These are phyloP conservation scores for Ogataea haglerorum DNA, from an alignment of 805 yeast species.

Conservation along the genomic window DNA sequence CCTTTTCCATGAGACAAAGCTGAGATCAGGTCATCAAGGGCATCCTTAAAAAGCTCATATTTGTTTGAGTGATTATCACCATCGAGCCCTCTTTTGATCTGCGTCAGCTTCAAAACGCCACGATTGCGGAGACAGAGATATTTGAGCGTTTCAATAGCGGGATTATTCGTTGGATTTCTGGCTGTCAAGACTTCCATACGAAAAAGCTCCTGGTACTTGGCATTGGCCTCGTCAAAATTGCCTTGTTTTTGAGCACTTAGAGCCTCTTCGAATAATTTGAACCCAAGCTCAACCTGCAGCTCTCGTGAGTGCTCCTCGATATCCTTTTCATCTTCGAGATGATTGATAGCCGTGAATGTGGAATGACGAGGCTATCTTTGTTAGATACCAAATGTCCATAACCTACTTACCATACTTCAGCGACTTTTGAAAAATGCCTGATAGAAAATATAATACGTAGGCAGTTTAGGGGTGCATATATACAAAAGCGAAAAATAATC, in stretches of 20 bases:
- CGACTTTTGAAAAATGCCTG: slow-evolving; percentile 5
- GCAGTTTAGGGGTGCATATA: background rate
- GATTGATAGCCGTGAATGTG: slow-evolving; percentile 74
- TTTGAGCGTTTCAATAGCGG: slow-evolving; percentile 68
- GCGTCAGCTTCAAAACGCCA: slow-evolving; percentile 62
- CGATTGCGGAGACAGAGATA: slow-evolving; percentile 79
- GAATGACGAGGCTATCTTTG: slow-evolving; percentile 38
- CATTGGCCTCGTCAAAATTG: slow-evolving; percentile 47
- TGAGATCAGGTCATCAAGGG: slow-evolving; percentile 60
- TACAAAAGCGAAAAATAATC: slow-evolving; percentile 4
- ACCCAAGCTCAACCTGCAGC: slow-evolving; percentile 83
- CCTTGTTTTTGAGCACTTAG: slow-evolving; percentile 54
- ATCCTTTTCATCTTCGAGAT: slow-evolving; percentile 72
- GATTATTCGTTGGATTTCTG: slow-evolving; percentile 42
- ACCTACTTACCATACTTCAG: slow-evolving; percentile 5
- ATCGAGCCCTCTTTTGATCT: slow-evolving; percentile 27
- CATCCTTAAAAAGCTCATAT: slow-evolving; percentile 21
- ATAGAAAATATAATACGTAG: background rate
- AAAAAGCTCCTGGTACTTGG: slow-evolving; percentile 60
- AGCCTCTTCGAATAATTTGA: slow-evolving; percentile 70
- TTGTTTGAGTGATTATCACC: slow-evolving; percentile 28
- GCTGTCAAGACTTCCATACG: slow-evolving; percentile 60
- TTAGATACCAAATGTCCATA: background rate
- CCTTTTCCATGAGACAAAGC: slow-evolving; percentile 67
- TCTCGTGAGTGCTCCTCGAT: slow-evolving; percentile 91